Conservation (phyloP, 1,139 yeast genomes). For the Magnusiomyces suaveolens region DNA sequence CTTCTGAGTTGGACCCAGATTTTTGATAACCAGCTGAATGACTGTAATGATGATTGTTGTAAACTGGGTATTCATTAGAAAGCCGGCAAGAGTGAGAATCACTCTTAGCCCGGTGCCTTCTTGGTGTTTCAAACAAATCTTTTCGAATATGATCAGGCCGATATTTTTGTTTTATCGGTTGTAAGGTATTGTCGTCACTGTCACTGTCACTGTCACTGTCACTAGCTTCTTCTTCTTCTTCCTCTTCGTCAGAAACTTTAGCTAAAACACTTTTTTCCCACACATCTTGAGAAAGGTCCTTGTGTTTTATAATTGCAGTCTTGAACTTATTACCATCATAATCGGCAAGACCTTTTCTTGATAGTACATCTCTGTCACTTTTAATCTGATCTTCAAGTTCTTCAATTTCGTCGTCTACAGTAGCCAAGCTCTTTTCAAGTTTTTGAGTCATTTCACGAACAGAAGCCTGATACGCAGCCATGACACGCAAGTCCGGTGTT, state of each 20-base stretch:
- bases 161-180: not conserved
- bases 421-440: not conserved
- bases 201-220: not conserved
- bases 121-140: not conserved
- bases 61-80: not conserved
- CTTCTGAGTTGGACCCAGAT: too few relatives aligned
- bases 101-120: not conserved
- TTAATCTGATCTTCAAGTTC: not conserved
- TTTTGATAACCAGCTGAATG: too few relatives aligned
- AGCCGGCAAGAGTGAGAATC: too few relatives aligned
- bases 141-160: not conserved
- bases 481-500: not conserved
- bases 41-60: too few relatives aligned
- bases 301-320: not conserved
- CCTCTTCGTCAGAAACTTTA: not conserved
- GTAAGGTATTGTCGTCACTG: not conserved
- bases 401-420: conserved; percentile 4
- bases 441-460: not conserved
- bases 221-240: not conserved
- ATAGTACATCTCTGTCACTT: not conserved
- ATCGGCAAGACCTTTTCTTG: not conserved
- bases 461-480: not conserved
- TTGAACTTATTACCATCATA: not conserved
- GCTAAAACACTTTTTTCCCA: not conserved
- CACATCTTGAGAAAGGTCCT: not conserved